Percentiles rank a stretch among this genome's conserved stretches.
Conservation (phyloP, 2,329 filamentous ascomycete species). For the Scedosporium apiospermum region DNA sequence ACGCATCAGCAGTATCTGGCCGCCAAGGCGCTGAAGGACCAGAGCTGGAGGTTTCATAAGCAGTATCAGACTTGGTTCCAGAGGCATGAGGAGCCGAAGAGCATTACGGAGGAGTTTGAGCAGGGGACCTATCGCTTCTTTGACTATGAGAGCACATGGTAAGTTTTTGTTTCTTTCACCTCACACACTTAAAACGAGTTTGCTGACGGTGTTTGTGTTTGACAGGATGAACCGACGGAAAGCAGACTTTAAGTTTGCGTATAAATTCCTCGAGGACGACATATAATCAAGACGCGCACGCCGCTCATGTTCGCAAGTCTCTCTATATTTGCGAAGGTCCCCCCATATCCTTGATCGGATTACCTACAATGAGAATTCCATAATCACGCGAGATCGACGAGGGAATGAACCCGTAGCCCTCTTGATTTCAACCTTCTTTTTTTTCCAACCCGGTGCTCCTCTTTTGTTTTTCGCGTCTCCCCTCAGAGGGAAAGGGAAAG, state of each 20-base stretch:
- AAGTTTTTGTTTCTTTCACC: slow-evolving; percentile 34
- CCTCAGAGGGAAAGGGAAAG: no score
- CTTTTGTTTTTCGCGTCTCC: neutral
- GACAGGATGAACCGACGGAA: slow-evolving; percentile 95
- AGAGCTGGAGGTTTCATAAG: slow-evolving; percentile 99
- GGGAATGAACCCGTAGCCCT: neutral
- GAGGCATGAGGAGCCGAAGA: slow-evolving; percentile 95
- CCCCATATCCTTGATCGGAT: no score
- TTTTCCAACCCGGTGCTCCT: neutral
- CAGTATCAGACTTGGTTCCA: slow-evolving; percentile 99
- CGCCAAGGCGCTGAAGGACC: slow-evolving; percentile 92
- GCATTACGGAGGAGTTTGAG: slow-evolving; percentile 96
- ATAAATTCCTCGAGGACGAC: slow-evolving; percentile 96
- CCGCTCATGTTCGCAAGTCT: no score
- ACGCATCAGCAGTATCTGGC: slow-evolving; percentile 93
- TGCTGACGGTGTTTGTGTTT: neutral
- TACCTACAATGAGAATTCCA: no score
- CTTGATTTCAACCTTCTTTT: neutral
- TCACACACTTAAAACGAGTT: no score
- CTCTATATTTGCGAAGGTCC: no score
- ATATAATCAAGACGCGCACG: slow-evolving; percentile 33
- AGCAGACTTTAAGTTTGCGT: slow-evolving; percentile 96
- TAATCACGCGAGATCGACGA: no score
- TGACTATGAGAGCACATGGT: slow-evolving; percentile 99
- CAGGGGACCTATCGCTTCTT: slow-evolving; percentile 99